Base-by-base conservation (phyloP, 768 basidiomycete genomes). In the Galerina sulciceps region DNA sequence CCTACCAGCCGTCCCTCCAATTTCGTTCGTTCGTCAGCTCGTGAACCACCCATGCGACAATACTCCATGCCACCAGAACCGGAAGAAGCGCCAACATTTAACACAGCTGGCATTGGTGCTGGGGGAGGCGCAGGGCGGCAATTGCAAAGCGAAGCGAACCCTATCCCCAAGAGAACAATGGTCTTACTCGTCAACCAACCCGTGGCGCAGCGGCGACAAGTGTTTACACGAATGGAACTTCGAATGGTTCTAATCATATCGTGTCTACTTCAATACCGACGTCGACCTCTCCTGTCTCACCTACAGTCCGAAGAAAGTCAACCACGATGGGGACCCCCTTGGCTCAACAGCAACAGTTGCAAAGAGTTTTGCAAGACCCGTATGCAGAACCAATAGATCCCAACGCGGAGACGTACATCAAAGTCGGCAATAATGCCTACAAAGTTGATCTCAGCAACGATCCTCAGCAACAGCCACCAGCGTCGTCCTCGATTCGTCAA, bases 51-150 rank as follows among this genome's bases (percentile, higher is more conserved):
- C 1, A 65, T 71, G 37, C 65, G 70, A 48, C 72, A 73, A 45
- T 63, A 43, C 31, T 72, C 57, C 38, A 70, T 65, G 65, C 73
- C 58, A 8, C 68, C 64, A 17, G 72, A 76, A 31, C 68, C 64
- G n/a, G 72, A 76, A 31, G 77, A 79, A 6, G 86, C 85, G 41
- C 77, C 81, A 0, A 52, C 76, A 6, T 71, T 81, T 9, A 90
- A 91, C 59, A 76, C 79, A 1, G 89, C 89, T 1, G 92, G 91
- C 14, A 77, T 91, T 5, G 91, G 92, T 14, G 89, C 90, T 3
- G 87, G 84, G 14, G 83, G 82, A 13, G 80, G 77, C 8, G 66
- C 26, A 31, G 26, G 26, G 26, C 26, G 8, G 26, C 26, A 31
- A 8, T 31, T 31, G 26, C 71, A 26, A 62, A 60, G 46, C 76